phyloP scores from a whole-genome alignment of 805 yeast species.

The Yarrowia hollandica region DNA sequence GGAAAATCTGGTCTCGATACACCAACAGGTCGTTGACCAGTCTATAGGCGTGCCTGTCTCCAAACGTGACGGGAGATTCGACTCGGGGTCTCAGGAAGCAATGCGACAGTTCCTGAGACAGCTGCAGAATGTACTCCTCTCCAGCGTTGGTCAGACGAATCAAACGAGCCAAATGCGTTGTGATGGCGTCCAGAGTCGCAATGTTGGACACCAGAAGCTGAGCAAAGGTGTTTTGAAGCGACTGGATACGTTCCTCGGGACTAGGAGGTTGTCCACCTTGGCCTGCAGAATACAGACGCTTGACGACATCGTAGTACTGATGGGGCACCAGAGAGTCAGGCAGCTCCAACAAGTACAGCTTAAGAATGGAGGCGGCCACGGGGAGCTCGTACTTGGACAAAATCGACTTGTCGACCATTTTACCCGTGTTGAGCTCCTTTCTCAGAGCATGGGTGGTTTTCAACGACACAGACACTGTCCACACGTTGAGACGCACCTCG shows the following conservation, averaged over 20 bases:
- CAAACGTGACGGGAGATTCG: constrained; percentile 50
- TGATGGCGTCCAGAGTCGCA: constrained; percentile 78
- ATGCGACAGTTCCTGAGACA: constrained; percentile 66
- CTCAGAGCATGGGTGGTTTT: constrained; percentile 63
- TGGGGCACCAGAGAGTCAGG: constrained; percentile 75
- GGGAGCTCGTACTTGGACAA: constrained; percentile 50
- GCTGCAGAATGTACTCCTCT: constrained; percentile 40
- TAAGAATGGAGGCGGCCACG: constrained; percentile 65
- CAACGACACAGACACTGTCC: constrained; percentile 68
- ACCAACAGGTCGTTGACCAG: constrained; percentile 63
- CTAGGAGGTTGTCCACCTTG: constrained; percentile 41
- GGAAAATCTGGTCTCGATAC: constrained; percentile 62
- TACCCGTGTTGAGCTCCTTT: constrained; percentile 48
- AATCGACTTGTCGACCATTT: constrained; percentile 37
- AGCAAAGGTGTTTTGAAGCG: constrained; percentile 63
- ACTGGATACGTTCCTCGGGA: constrained; percentile 50
- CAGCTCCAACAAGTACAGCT: constrained; percentile 72
- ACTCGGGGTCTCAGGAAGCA: constrained; percentile 58
- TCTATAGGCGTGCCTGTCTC: constrained; percentile 58
- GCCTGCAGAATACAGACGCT: constrained; percentile 61
- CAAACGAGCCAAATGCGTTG: constrained; percentile 70
- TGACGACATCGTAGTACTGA: constrained; percentile 64
- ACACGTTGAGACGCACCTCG: constrained; percentile 61
- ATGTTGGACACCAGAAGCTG: constrained; percentile 69
- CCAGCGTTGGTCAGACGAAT: constrained; percentile 50